A percentile compares a stretch with the other conserved stretches of the same genome.
Evolutionary conservation across 2,329 filamentous ascomycete genomes (phyloP).

Genomic region (Diaporthe ampelina): DNA sequence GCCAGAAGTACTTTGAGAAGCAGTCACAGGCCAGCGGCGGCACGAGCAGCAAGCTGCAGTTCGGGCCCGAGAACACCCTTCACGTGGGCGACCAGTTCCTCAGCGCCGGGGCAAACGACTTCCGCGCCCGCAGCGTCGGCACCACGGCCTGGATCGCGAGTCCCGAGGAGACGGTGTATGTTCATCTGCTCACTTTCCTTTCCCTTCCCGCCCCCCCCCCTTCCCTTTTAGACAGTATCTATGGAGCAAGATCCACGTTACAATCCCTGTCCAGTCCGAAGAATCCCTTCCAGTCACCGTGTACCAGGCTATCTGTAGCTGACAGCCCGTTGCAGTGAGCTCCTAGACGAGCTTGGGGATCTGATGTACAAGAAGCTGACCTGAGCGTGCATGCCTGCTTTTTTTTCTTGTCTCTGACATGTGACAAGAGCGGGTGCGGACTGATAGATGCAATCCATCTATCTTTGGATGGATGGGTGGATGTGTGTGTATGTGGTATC

Average conservation of each 20-base stretch:
- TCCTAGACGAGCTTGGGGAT: slow-evolving; percentile 85
- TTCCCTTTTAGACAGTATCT: not conserved
- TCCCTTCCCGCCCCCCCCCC: not conserved
- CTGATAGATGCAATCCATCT: not conserved
- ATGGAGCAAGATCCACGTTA: not conserved
- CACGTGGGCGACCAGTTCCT: slow-evolving; percentile 98
- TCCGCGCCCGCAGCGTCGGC: slow-evolving; percentile 91
- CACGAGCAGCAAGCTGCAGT: slow-evolving; percentile 46
- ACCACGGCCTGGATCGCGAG: slow-evolving; percentile 98
- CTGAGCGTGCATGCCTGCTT: slow-evolving; percentile 34
- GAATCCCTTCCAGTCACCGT: not conserved
- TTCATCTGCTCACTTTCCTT: not conserved
- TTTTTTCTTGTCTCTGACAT: not conserved
- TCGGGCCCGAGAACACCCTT: slow-evolving; percentile 83
- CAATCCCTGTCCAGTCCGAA: not conserved
- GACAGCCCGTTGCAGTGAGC: slow-evolving; percentile 55
- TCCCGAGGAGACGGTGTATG: slow-evolving; percentile 84
- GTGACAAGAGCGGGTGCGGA: not conserved
- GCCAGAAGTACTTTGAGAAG: slow-evolving; percentile 88
- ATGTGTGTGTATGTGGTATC: not conserved
- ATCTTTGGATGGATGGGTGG: not conserved
- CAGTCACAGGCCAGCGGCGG: slow-evolving; percentile 40
- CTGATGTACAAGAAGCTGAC: slow-evolving; percentile 65
- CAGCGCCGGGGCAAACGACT: slow-evolving; percentile 95
- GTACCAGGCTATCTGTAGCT: not conserved